Evolutionary conservation across 805 yeast species (phyloP), one percentile per base, ranked within the genome.

Genomic region (Ogataea nonfermentans): DNA sequence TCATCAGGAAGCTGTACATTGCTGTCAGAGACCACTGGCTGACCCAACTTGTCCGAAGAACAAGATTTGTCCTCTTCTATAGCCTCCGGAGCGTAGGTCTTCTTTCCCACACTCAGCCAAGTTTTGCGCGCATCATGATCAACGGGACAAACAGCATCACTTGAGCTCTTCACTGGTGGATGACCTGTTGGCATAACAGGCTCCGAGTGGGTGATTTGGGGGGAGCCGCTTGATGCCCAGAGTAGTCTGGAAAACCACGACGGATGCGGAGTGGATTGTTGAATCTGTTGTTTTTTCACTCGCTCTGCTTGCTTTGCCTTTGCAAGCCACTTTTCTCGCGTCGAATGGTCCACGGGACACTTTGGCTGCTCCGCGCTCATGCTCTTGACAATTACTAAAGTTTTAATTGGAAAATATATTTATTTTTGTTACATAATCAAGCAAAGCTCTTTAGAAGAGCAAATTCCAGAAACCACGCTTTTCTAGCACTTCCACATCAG

Each of bases 281-380:
- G 16, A 3, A 27, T 9, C 14, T 25, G 35, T 12, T 32, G 13
- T 20, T 16, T 12, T 23, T 42, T 43, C 40, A 36, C 50, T 42
- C n/a, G 14, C 43, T 47, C 32, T 35, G 49, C 37, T 42, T 48
- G 33, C 22, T 53, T 49, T 0, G 62, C 56, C 35, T 67, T 52
- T 36, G 66, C 65, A 16, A 78, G 53, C 89, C 89, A 83, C 25
- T 67, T 68, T 28, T 72, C 71, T 42, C 84, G 62, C 4, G 84
- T 70, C n/a, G 58, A 58, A 45, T 74, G 84, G 49, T 80, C 84
- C 14, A 84, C 90, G 1, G 91, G 91, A 53, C 91, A 84, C 43
- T 65, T 68, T 8, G 59, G 55, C 24, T 54, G 54, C 25, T 53
- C 60, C 3, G 47, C 46, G 19, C 39, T 44, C 51, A 46, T 48